Conservation (phyloP, 257 asterid species). For the Nicotiana undulata region DNA sequence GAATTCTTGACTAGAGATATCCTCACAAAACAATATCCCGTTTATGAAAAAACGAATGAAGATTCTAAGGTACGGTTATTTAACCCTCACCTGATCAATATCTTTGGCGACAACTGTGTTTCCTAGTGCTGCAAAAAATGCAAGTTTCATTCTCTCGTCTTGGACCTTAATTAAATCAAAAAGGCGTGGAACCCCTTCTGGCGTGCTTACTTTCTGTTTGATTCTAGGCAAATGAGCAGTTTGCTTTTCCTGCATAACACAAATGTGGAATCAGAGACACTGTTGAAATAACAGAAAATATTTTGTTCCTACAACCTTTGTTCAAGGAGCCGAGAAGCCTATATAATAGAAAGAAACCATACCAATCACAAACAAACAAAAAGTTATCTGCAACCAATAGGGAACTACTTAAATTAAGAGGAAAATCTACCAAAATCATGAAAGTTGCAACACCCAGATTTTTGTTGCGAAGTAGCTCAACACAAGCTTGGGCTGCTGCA, state of each 20-base stretch:
- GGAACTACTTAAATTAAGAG: neutral
- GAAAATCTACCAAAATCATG: conserved; percentile 71
- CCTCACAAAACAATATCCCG: neutral
- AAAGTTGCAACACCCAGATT: conserved; percentile 91
- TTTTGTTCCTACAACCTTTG: neutral
- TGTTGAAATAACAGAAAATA: neutral
- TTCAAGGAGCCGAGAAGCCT: neutral
- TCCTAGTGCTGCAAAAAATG: conserved; percentile 74
- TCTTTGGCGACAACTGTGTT: conserved; percentile 74
- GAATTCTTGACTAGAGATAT: neutral
- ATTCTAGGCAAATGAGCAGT: conserved; percentile 39
- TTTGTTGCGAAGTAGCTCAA: conserved; percentile 73
- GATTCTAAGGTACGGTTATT: neutral
- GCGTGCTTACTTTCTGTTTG: conserved; percentile 59
- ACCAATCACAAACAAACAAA: neutral
- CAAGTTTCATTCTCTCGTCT: conserved; percentile 89
- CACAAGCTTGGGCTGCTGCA: conserved; percentile 78
- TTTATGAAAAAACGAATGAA: neutral
- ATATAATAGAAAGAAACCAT: neutral
- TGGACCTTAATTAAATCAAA: conserved; percentile 85
- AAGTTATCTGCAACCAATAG: neutral
- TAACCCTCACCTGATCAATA: conserved; percentile 67
- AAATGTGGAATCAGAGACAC: neutral
- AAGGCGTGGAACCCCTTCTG: conserved; percentile 79
- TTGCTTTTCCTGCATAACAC: conserved; percentile 75